Evolutionary conservation across 2,329 filamentous ascomycete genomes (phyloP).

Genomic region (Blastomyces gilchristii): DNA sequence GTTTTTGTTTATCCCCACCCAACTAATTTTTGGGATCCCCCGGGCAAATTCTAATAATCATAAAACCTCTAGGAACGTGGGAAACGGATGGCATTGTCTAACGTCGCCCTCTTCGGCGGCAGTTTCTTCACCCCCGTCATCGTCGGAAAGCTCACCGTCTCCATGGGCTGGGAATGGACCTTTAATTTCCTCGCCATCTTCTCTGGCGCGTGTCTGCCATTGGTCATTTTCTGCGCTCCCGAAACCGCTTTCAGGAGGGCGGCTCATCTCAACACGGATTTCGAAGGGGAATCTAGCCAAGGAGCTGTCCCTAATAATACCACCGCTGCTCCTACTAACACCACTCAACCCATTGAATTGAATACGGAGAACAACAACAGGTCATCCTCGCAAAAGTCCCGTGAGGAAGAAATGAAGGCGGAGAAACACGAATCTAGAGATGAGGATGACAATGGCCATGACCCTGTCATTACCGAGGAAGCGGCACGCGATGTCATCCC

Average conservation of each 20-base stretch:
- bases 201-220: constrained; percentile 56
- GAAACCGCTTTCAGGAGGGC: constrained; percentile 71
- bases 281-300: constrained; percentile 32
- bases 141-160: constrained; percentile 71
- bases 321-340: constrained; percentile 10
- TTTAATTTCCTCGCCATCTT: constrained; percentile 88
- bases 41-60: background rate
- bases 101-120: constrained; percentile 59
- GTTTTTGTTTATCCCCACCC: constrained; percentile 19
- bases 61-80: constrained; percentile 51
- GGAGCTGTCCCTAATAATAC: background rate
- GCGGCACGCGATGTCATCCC: background rate
- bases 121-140: constrained; percentile 77
- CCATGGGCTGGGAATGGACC: constrained; percentile 73
- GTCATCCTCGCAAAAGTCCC: background rate
- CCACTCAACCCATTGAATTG: background rate
- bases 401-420: background rate
- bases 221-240: constrained; percentile 68
- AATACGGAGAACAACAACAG: background rate
- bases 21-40: background rate
- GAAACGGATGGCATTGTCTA: constrained; percentile 73
- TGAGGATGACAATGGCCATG: background rate
- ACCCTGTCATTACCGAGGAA: background rate
- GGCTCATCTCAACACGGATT: constrained; percentile 58
- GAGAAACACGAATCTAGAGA: background rate